phyloP scores from a whole-genome alignment of 306 rosid species.

The Casuarina glauca region DNA sequence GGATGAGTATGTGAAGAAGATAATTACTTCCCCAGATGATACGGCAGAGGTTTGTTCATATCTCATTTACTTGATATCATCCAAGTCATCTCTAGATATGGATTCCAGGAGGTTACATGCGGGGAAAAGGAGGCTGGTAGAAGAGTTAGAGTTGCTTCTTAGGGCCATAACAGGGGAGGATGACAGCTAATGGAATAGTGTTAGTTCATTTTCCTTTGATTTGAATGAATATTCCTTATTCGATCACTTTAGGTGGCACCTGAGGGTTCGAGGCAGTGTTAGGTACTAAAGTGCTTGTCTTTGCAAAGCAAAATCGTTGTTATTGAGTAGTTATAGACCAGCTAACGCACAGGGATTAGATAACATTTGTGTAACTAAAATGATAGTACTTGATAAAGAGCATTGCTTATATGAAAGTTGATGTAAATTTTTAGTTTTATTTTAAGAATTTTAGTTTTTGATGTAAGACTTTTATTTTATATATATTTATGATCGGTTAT shows the following conservation, averaged over 20 bases:
- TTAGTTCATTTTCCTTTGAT: constrained; percentile 6
- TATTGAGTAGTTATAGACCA: too few species aligned
- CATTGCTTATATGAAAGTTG: too few species aligned
- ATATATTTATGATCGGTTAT: too few species aligned
- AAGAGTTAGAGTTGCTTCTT: constrained; percentile 69
- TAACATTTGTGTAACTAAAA: too few species aligned
- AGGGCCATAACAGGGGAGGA: constrained; percentile 48
- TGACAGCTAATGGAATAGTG: constrained; percentile 20
- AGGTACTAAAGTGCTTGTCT: not conserved
- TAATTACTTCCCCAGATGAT: constrained; percentile 32
- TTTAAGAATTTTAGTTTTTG: too few species aligned
- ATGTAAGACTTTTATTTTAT: too few species aligned
- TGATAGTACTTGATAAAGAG: too few species aligned
- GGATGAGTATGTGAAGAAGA: constrained; percentile 42
- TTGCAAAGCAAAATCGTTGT: not conserved
- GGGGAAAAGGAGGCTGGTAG: constrained; percentile 41
- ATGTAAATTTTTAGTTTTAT: too few species aligned
- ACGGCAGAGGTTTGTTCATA: constrained; percentile 52
- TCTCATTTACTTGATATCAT: constrained; percentile 68
- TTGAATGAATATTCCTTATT: not conserved
- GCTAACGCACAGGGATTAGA: too few species aligned
- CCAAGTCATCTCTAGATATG: constrained; percentile 39
- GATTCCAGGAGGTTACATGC: constrained; percentile 36
- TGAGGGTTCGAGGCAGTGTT: not conserved
- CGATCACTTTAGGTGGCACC: not conserved